Percentiles rank a stretch among this genome's conserved stretches.
Conservation (phyloP, 1,139 yeast species). For the Pichia sp. region DNA sequence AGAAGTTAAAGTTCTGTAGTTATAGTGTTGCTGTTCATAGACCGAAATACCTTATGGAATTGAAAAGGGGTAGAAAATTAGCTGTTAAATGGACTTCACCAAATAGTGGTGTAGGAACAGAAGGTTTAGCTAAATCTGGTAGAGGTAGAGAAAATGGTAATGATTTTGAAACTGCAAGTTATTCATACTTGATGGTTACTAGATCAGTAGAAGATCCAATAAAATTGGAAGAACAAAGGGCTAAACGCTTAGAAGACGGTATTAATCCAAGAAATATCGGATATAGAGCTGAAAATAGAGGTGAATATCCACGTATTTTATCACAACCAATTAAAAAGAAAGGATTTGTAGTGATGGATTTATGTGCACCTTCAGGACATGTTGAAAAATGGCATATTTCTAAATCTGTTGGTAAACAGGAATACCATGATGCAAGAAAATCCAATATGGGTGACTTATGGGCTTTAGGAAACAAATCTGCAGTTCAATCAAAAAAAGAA, state of each 20-base stretch:
- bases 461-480: conserved; percentile 74
- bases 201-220: conserved; percentile 43
- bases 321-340: conserved; percentile 70
- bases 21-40: conserved; percentile 69
- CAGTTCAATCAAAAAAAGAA: conserved; percentile 33
- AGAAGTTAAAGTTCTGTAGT: conserved; percentile 65
- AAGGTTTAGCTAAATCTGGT: conserved; percentile 45
- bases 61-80: conserved; percentile 72
- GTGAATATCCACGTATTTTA: conserved; percentile 70
- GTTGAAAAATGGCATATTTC: conserved; percentile 87
- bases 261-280: conserved; percentile 24
- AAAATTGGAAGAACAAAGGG: conserved; percentile 31
- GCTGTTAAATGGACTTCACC: conserved; percentile 69
- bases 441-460: conserved; percentile 81
- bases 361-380: conserved; percentile 74
- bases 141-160: conserved; percentile 72
- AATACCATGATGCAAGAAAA: conserved; percentile 87
- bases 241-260: background rate
- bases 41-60: conserved; percentile 71
- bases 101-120: conserved; percentile 47
- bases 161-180: conserved; percentile 68
- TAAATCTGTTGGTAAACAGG: conserved; percentile 66
- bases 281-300: conserved; percentile 31
- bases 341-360: conserved; percentile 74
- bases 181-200: conserved; percentile 69